Evolutionary conservation across 2,329 filamentous ascomycete genomes (phyloP).

Genomic region (Trichoderma sp.): DNA sequence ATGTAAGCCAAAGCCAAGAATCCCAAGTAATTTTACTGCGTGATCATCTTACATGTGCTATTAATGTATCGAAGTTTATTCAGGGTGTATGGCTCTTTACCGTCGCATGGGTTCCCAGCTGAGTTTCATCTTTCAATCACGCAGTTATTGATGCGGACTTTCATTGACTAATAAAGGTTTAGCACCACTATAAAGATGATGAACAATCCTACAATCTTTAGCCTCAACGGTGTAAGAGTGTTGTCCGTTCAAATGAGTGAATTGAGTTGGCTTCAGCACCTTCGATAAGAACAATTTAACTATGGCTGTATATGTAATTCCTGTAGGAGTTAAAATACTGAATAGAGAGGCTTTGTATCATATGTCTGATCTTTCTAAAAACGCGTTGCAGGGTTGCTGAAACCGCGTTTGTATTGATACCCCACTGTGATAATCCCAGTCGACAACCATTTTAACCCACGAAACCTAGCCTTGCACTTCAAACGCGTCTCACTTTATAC

Average conservation of each 20-base stretch:
- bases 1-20: too few species aligned
- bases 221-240: background rate
- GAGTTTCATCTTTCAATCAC: too few species aligned
- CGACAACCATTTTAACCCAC: background rate
- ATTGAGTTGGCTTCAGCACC: too few species aligned
- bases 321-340: too few species aligned
- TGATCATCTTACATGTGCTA: too few species aligned
- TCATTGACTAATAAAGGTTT: background rate
- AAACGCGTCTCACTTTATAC: background rate
- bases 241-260: background rate
- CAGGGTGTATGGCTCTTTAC: too few species aligned
- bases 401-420: background rate
- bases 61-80: too few species aligned
- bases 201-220: background rate
- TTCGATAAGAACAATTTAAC: background rate
- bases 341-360: background rate
- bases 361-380: background rate
- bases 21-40: too few species aligned
- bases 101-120: too few species aligned
- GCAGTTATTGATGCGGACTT: too few species aligned
- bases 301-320: too few species aligned
- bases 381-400: background rate
- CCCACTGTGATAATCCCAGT: background rate
- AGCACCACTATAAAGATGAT: background rate
- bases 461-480: background rate